A percentile compares a stretch with the other conserved stretches of the same genome.
Evolutionary conservation across 176 grass and related monocot species (phyloP).

Genomic region (Elymus sibiricus): DNA sequence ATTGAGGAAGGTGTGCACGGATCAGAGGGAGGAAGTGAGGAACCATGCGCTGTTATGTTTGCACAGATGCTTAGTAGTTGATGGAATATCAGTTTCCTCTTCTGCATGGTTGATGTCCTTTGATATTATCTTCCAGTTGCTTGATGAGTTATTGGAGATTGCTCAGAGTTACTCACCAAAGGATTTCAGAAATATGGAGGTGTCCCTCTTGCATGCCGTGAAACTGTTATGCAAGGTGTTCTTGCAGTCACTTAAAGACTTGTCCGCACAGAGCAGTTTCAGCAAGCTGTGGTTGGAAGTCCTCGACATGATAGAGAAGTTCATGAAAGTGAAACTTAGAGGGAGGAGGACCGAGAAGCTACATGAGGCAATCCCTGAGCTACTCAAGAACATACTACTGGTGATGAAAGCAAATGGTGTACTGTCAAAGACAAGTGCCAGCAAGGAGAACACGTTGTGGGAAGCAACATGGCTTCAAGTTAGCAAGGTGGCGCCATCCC

Average conservation of each 20-base stretch:
- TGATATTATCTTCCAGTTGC: slow-evolving; percentile 83
- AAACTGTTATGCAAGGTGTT: slow-evolving; percentile 88
- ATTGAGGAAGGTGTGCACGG: slow-evolving; percentile 72
- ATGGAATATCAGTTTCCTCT: slow-evolving; percentile 67
- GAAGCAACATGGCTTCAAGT: slow-evolving; percentile 80
- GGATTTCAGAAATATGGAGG: slow-evolving; percentile 95
- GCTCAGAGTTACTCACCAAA: slow-evolving; percentile 72
- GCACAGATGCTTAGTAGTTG: slow-evolving; percentile 81
- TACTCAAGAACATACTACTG: slow-evolving; percentile 86
- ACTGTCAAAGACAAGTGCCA: slow-evolving; percentile 43
- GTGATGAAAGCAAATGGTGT: slow-evolving; percentile 83
- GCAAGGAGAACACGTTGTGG: slow-evolving; percentile 62
- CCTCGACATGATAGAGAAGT: slow-evolving; percentile 82
- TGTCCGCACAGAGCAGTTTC: slow-evolving; percentile 58
- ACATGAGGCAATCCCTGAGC: slow-evolving; percentile 89
- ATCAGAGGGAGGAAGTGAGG: slow-evolving; percentile 92
- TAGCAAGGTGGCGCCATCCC: slow-evolving; percentile 57
- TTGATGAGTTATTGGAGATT: slow-evolving; percentile 89
- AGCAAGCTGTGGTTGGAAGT: slow-evolving; percentile 79
- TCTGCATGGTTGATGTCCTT: slow-evolving; percentile 84
- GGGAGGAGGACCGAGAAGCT: slow-evolving; percentile 87
- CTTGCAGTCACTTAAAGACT: slow-evolving; percentile 76
- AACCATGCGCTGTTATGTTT: slow-evolving; percentile 78
- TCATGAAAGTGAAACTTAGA: slow-evolving; percentile 77
- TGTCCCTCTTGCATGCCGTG: slow-evolving; percentile 73